Conservation (phyloP, 805 yeast species). For the Suhomyces pyralidae region DNA sequence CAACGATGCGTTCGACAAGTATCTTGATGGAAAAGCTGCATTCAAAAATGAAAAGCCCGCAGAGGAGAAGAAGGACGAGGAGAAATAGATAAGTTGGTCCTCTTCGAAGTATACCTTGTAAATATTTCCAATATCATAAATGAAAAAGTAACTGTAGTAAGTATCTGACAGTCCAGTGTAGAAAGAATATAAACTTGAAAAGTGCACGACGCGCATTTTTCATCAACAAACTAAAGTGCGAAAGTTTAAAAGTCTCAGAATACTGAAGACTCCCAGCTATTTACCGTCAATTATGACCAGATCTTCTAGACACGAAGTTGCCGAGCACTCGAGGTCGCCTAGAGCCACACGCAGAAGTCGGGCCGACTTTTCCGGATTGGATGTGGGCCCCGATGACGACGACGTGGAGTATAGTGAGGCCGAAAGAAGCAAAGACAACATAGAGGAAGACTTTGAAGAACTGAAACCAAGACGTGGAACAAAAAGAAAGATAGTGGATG, state of each 20-base stretch:
- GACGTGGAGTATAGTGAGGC: slow-evolving; percentile 7
- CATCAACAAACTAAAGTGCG: neutral
- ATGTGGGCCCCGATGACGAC: slow-evolving; percentile 5
- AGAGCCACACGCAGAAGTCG: slow-evolving; percentile 1
- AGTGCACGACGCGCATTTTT: slow-evolving; percentile 1
- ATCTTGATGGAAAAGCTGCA: slow-evolving; percentile 49
- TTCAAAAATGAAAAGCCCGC: slow-evolving; percentile 33
- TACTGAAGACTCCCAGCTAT: neutral
- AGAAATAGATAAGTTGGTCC: neutral
- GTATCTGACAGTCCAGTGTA: no score
- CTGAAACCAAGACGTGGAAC: slow-evolving; percentile 3
- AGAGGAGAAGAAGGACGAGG: slow-evolving; percentile 26
- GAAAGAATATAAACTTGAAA: no score
- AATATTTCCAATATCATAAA: neutral
- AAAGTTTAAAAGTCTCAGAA: neutral
- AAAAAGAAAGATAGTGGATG: slow-evolving; percentile 1
- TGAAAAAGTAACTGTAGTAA: neutral
- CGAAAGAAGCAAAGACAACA: slow-evolving; percentile 4
- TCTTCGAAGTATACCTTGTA: slow-evolving; percentile 1
- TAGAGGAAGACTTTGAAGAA: slow-evolving; percentile 8
- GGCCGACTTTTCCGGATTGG: slow-evolving; percentile 5
- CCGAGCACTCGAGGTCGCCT: neutral
- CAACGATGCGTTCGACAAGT: slow-evolving; percentile 87
- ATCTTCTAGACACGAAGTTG: neutral
- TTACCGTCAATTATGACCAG: neutral